A percentile compares a stretch with the other conserved stretches of the same genome.
These are phyloP conservation scores for Ramaria sp. DNA, from an alignment of 768 basidiomycete genomes.

Conservation along the genomic window DNA sequence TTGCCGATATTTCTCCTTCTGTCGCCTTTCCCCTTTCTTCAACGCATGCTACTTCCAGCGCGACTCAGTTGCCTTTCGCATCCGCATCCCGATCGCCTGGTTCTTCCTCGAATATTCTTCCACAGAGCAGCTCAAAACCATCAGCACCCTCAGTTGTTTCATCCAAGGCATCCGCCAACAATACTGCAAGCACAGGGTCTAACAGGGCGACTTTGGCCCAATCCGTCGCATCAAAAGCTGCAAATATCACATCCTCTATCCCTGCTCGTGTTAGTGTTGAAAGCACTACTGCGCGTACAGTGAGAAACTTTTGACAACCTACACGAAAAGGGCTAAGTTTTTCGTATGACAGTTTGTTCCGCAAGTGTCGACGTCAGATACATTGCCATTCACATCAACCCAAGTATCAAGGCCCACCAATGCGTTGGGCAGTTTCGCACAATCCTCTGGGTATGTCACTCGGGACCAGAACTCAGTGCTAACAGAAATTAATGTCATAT, in stretches of 20 bases:
- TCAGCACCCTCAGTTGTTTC: not conserved
- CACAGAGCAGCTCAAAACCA: not conserved
- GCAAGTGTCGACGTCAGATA: not conserved
- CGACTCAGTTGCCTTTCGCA: not conserved
- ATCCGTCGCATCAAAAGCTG: not conserved
- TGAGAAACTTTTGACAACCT: not conserved
- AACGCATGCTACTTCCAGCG: not conserved
- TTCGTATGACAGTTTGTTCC: not conserved
- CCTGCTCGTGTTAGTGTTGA: too few species aligned
- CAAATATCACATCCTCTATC: not conserved
- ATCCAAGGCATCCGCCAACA: not conserved
- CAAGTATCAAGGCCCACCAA: not conserved
- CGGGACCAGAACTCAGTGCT: not conserved
- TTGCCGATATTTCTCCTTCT: not conserved
- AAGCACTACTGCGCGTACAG: not conserved
- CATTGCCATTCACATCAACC: not conserved
- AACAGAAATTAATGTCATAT: not conserved
- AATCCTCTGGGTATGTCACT: not conserved
- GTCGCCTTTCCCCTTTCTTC: not conserved
- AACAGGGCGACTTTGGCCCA: not conserved
- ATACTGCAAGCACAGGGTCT: not conserved
- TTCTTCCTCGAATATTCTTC: not conserved
- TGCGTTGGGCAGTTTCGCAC: not conserved
- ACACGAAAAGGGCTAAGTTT: not conserved
- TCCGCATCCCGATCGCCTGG: not conserved